A percentile compares a stretch with the other conserved stretches of the same genome.
phyloP scores from a whole-genome alignment of 1,284 basidiomycete genomes.

The Sanghuangporus weigelae region DNA sequence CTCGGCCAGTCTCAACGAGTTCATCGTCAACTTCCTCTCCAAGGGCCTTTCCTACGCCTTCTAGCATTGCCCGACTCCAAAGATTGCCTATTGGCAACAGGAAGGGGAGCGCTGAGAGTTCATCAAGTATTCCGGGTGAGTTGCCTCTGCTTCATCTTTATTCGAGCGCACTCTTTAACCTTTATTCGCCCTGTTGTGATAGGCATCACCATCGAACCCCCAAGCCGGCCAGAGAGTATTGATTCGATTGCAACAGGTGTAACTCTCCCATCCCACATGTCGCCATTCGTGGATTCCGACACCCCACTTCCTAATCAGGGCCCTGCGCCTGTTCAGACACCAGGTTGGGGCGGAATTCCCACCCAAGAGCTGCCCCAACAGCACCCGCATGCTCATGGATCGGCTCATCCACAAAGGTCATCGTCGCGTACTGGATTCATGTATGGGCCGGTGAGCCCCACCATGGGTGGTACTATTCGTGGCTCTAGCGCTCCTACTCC shows the following conservation, averaged over 20 bases:
- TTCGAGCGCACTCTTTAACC: not conserved
- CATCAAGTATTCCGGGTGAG: constrained; percentile 4
- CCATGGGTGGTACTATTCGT: not conserved
- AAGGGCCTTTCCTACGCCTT: not conserved
- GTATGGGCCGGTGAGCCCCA: constrained; percentile 1
- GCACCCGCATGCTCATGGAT: not conserved
- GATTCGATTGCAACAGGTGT: constrained; percentile 6
- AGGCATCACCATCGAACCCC: constrained; percentile 15
- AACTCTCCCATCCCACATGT: constrained; percentile 6
- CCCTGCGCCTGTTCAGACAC: not conserved
- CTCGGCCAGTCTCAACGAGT: not conserved
- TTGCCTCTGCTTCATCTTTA: not conserved
- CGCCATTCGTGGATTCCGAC: not conserved
- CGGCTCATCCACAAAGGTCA: not conserved
- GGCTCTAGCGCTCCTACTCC: not conserved
- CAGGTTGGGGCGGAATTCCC: not conserved
- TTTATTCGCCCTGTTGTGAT: not conserved
- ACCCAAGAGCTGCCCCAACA: not conserved
- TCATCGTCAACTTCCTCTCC: constrained; percentile 4
- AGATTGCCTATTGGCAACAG: not conserved
- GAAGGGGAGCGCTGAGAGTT: not conserved
- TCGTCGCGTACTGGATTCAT: constrained; percentile 1
- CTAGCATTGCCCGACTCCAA: constrained; percentile 1
- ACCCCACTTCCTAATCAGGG: not conserved
- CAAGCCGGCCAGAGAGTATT: constrained; percentile 8